Evolutionary conservation across 2,329 filamentous ascomycete genomes (phyloP), one percentile per base, ranked within the genome.

Genomic region (Diaporthe batatas): DNA sequence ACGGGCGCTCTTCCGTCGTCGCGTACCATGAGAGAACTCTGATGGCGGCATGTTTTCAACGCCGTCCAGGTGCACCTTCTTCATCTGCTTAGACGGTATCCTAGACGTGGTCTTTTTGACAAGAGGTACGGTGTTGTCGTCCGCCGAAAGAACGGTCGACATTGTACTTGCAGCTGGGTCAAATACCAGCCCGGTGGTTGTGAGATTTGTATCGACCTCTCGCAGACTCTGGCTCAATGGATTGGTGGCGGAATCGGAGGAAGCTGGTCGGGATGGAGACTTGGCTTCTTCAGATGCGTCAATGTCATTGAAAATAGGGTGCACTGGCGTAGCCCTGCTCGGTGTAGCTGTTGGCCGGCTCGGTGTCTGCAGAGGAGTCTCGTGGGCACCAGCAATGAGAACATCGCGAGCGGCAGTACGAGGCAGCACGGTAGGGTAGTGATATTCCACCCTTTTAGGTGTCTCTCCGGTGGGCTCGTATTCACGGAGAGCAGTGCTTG

Each of bases 401-500:
- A 80, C 76, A 1, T 86, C 84, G 75, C 85, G 85, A 0, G 85
- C 76, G 34, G 83, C 82, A 0, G 96, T 98, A 34, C 91, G 91
- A 4, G 96, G 96, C 1, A 99, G 86, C 2, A 88, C 86, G 1
- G 89, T 93, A 0, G 94, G 93, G 79, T 94, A 98, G n/a, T 90
- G 87, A 82, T 98, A 99, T 68, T 91, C 87, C 39, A 87, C 85
- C 83, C 95, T 96, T 79, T 93, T 90, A 0, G 96, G 96, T 1
- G 96, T 98, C 59, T 92, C 88, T 68, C 96, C 96, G 0, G 96
- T 98, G 0, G 93, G 90, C 49, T 90, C 86, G 81, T 98, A 98
- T 80, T 98, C 95, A 69, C 91, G 88, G 68, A 98, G 86, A 6
- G 86, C 82, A 1, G 91, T 91, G 59, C 82, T 84, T 21, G 88